phyloP scores from a whole-genome alignment of 139 green algal genomes.

The Chlorella sp. region DNA sequence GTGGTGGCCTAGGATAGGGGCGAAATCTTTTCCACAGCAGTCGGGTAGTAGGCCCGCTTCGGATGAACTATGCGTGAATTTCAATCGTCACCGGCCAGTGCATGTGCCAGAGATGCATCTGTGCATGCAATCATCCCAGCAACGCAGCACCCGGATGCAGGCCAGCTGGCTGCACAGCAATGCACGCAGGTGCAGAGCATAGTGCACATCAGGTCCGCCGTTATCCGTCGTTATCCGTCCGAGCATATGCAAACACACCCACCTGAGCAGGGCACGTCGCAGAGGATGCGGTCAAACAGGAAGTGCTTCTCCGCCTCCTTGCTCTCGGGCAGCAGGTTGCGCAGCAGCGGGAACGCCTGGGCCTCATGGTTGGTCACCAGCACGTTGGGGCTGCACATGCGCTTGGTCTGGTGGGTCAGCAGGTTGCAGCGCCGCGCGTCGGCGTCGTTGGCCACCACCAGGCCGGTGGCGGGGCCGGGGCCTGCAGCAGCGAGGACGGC shows the following conservation, averaged over 20 bases:
- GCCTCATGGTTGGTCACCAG: conserved; percentile 96
- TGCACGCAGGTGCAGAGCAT: no score
- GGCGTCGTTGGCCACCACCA: conserved; percentile 97
- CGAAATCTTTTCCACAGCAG: conserved; percentile 24
- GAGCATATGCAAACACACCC: no score
- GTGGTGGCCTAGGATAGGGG: conserved; percentile 34
- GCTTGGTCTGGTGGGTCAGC: conserved; percentile 97
- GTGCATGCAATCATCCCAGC: no score
- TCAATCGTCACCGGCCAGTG: conserved; percentile 11
- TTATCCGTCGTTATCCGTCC: no score
- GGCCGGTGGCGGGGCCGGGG: conserved; percentile 56
- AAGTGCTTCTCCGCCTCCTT: neutral
- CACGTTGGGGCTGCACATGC: conserved; percentile 78
- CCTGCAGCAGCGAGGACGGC: neutral
- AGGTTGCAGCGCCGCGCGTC: conserved; percentile 97
- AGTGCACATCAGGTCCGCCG: no score
- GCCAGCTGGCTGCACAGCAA: no score
- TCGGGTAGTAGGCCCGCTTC: conserved; percentile 31
- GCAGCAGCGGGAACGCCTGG: conserved; percentile 82
- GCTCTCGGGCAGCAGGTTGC: conserved; percentile 22
- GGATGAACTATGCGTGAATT: conserved; percentile 38
- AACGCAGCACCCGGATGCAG: no score
- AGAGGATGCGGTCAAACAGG: conserved; percentile 94
- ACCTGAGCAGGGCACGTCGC: conserved; percentile 94
- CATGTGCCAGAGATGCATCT: neutral